Conservation (phyloP, 1,284 basidiomycete species). For the Cutaneotrichosporon mucoides region DNA sequence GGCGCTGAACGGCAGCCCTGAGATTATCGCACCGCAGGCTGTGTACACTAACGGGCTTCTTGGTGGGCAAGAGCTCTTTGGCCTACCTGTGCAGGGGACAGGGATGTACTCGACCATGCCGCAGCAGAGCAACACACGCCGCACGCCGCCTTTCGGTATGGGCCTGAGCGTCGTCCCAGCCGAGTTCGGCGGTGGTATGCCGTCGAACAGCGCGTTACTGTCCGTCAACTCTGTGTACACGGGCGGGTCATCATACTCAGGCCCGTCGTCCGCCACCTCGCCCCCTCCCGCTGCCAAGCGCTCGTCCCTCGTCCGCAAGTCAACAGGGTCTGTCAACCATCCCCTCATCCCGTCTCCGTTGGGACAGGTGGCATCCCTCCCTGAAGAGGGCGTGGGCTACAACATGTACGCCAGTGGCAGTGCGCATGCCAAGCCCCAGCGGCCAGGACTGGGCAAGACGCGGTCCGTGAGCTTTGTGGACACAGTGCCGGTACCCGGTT, state of each 20-base stretch:
- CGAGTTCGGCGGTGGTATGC: too few species aligned
- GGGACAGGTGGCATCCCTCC: not conserved
- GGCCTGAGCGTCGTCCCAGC: too few species aligned
- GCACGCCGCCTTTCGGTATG: too few species aligned
- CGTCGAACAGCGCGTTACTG: not conserved
- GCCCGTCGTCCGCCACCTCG: not conserved
- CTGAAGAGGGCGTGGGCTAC: not conserved
- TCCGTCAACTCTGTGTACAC: not conserved
- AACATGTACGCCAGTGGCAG: too few species aligned
- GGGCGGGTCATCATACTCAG: not conserved
- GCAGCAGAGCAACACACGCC: not conserved
- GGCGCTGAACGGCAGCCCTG: not conserved
- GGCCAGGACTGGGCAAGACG: not conserved
- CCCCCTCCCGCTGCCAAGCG: not conserved
- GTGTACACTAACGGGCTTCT: too few species aligned
- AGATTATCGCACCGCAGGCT: not conserved
- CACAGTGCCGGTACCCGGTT: not conserved
- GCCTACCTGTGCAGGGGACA: not conserved
- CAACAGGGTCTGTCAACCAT: not conserved
- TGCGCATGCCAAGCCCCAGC: not conserved
- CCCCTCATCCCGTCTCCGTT: not conserved
- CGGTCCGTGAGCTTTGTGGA: slow-evolving; percentile 1
- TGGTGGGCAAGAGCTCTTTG: not conserved
- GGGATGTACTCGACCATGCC: not conserved
- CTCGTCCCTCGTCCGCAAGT: not conserved